Conservation (phyloP, 2,329 filamentous ascomycete genomes). For the Cercospora sp. region DNA sequence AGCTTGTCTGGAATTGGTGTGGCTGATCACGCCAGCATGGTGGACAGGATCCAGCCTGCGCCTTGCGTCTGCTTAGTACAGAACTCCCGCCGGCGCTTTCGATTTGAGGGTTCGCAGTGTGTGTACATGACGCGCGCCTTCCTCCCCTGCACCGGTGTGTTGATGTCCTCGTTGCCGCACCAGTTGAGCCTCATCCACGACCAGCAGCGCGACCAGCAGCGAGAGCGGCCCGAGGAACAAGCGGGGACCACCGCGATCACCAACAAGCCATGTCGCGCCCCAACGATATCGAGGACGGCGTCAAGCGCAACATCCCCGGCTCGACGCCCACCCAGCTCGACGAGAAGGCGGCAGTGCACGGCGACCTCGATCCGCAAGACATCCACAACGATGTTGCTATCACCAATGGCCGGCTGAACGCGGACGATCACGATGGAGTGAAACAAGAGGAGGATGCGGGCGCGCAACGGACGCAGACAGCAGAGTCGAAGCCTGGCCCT, state of each 20-base stretch:
- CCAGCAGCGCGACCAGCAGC: background rate
- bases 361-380: slow-evolving; percentile 1
- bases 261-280: background rate
- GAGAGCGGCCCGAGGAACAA: background rate
- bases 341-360: slow-evolving; percentile 10
- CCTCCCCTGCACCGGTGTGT: background rate
- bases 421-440: background rate
- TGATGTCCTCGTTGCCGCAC: background rate
- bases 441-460: slow-evolving; percentile 20
- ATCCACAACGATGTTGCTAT: slow-evolving; percentile 8
- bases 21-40: slow-evolving; percentile 1
- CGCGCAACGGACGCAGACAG: slow-evolving; percentile 10
- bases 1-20: slow-evolving; percentile 7
- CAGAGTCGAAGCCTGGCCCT: slow-evolving; percentile 45
- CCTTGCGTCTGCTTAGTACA: slow-evolving; percentile 3
- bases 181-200: background rate
- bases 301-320: slow-evolving; percentile 5
- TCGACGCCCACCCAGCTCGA: background rate
- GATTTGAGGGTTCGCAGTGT: background rate
- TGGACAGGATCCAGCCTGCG: background rate
- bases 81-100: background rate
- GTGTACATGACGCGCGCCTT: background rate
- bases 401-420: slow-evolving; percentile 19
- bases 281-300: slow-evolving; percentile 4
- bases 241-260: background rate